Evolutionary conservation across 176 grass and related monocot genomes (phyloP), one percentile per base, ranked within the genome.

Genomic region (Oryza glumipatula): DNA sequence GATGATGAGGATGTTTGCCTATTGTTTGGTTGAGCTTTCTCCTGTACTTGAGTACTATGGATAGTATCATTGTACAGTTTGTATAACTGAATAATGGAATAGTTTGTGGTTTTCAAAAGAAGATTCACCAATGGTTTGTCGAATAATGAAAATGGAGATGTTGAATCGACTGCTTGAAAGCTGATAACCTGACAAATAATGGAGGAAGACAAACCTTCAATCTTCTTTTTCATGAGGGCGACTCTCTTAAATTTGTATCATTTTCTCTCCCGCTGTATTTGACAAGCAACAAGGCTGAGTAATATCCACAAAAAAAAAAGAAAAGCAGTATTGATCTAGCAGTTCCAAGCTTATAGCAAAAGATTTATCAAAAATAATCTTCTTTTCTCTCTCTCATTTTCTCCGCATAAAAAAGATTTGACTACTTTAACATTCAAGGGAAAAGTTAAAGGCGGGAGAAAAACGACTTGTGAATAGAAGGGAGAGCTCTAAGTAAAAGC

Each of bases 401-500:
- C 51, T 44, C 9, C 52, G n/a, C 15, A 24, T 36, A 9, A 56
- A 66, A 43, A 43, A 66, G 22, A 43, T 39, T 77, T 83, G 30
- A 52, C n/a, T 12, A 45, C 73, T 43, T 88, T 41, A 39, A 11
- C 23, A 26, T 11, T 19, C 12, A 43, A 22, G 41, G n/a, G 43
- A 54, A 73, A 85, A 72, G 54, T n/a, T 72, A 41, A 76, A 84
- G 7, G 1, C 3, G 4, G 21, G 36, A 66, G 21, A 56, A 68
- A 23, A 72, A 81, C 0, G 16, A 19, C 11, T 6, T 6, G 7
- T 5, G 4, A 14, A 41, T 33, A 72, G 9, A 12, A 70, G 24
- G 78, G 14, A 79, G 41, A 46, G 19, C 19, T 41, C 11, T 2
- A 16, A 26, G 8, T 73, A 6, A 80, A 86, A 82, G 83, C 88